Conservation (phyloP, 2,329 filamentous ascomycete genomes). For the Parafenestella ontariensis region DNA sequence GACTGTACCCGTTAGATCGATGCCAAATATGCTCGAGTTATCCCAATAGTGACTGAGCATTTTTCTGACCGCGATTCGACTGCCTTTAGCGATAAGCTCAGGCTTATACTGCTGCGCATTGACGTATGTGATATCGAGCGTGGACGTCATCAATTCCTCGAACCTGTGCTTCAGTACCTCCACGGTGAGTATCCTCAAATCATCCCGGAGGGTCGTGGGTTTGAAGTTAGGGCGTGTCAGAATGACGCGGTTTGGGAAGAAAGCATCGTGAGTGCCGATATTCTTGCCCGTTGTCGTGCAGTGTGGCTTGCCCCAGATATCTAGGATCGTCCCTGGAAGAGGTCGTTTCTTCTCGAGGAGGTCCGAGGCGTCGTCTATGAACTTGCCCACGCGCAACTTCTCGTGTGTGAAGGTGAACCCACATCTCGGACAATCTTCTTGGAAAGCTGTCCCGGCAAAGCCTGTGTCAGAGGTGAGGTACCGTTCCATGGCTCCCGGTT, state of each 20-base stretch:
- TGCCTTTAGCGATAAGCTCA: slow-evolving; percentile 14
- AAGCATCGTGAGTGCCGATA: slow-evolving; percentile 19
- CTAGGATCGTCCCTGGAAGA: slow-evolving; percentile 73
- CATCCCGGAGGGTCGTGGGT: slow-evolving; percentile 10
- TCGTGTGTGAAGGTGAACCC: slow-evolving; percentile 61
- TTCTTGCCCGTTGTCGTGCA: slow-evolving; percentile 30
- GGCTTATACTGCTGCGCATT: slow-evolving; percentile 22
- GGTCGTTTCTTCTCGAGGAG: slow-evolving; percentile 59
- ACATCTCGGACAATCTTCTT: slow-evolving; percentile 61
- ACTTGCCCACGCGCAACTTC: slow-evolving; percentile 67
- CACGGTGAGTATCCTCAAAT: slow-evolving; percentile 32
- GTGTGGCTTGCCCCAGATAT: slow-evolving; percentile 61
- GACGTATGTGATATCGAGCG: slow-evolving; percentile 48
- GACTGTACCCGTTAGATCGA: slow-evolving; percentile 71
- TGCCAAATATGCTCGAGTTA: slow-evolving; percentile 68
- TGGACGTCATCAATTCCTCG: slow-evolving; percentile 7
- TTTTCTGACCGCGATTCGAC: slow-evolving; percentile 60
- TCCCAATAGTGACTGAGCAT: slow-evolving; percentile 77
- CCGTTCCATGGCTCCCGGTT: slow-evolving; percentile 33
- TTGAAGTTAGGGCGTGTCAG: slow-evolving; percentile 33
- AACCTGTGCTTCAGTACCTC: slow-evolving; percentile 13
- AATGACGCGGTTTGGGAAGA: slow-evolving; percentile 27
- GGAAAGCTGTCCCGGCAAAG: slow-evolving; percentile 67
- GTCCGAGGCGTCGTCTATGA: slow-evolving; percentile 61
- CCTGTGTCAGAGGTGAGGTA: slow-evolving; percentile 58